Percentiles rank a stretch among this genome's conserved stretches.
Conservation (phyloP, 257 asterid genomes). For the Solanum habrochaites region DNA sequence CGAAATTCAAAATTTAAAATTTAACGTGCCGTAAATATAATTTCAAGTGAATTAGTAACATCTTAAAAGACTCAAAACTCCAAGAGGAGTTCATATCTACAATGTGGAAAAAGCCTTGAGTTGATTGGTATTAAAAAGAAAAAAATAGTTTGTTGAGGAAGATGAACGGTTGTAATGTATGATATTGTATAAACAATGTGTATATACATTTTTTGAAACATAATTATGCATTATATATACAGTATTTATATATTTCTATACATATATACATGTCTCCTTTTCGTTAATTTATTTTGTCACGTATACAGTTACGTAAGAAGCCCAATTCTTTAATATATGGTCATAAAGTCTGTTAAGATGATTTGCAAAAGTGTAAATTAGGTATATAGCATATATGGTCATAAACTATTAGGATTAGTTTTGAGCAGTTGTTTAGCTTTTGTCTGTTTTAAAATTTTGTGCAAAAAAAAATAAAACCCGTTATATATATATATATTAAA, state of each 20-base stretch:
- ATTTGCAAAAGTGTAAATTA: too few relatives aligned
- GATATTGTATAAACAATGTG: neutral
- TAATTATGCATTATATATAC: neutral
- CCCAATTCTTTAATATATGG: neutral
- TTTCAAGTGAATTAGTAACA: too few relatives aligned
- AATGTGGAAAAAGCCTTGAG: neutral
- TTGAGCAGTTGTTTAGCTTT: neutral
- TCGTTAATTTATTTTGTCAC: neutral
- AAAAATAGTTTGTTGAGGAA: too few relatives aligned
- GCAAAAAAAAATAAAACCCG: too few relatives aligned
- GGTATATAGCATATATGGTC: too few relatives aligned
- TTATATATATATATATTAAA: too few relatives aligned
- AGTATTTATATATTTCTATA: too few relatives aligned
- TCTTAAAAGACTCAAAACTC: neutral
- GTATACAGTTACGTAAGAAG: too few relatives aligned
- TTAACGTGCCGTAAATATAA: neutral
- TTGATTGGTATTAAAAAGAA: too few relatives aligned
- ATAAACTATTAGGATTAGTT: neutral
- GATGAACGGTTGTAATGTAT: neutral
- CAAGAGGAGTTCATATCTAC: neutral
- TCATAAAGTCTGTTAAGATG: neutral
- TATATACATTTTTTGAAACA: neutral
- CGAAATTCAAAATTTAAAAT: too few relatives aligned
- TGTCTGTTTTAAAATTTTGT: neutral
- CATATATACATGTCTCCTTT: neutral